A percentile compares a stretch with the other conserved stretches of the same genome.
Conservation (phyloP, 768 basidiomycete species). For the Lactarius evosmus region DNA sequence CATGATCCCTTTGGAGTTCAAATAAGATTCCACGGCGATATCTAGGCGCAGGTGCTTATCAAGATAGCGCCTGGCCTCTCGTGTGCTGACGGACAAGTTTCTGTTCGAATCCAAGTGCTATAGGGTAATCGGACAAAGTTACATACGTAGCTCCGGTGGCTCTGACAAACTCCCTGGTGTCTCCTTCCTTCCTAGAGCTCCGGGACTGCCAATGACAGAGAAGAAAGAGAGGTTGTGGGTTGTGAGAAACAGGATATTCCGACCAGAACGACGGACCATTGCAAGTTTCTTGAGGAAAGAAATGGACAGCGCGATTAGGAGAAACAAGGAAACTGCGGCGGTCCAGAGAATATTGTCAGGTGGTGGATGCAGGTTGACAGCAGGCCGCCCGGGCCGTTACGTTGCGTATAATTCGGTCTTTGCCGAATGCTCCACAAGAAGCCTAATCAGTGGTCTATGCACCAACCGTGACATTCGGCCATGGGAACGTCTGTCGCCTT, state of each 20-base stretch:
- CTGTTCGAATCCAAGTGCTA: background rate
- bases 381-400: background rate
- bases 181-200: conserved; percentile 21
- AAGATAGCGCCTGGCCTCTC: conserved; percentile 65
- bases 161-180: conserved; percentile 20
- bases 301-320: conserved; percentile 9
- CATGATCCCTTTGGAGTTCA: conserved; percentile 46
- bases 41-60: conserved; percentile 70
- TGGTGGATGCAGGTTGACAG: background rate
- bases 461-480: too few species aligned
- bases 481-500: too few species aligned
- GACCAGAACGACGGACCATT: conserved; percentile 15
- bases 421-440: background rate
- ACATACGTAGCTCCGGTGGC: conserved; percentile 25
- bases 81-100: conserved; percentile 32
- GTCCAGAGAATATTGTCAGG: background rate
- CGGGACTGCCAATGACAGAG: conserved; percentile 12
- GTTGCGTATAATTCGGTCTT: background rate
- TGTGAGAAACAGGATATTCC: background rate
- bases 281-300: conserved; percentile 8
- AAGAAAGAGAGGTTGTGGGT: background rate
- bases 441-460: too few species aligned
- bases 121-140: background rate
- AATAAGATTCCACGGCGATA: conserved; percentile 70
- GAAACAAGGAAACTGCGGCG: conserved; percentile 4